Percentiles rank a stretch among this genome's conserved stretches.
Evolutionary conservation across 176 grass and related monocot species (phyloP).

Genomic region (Juncus effusus): DNA sequence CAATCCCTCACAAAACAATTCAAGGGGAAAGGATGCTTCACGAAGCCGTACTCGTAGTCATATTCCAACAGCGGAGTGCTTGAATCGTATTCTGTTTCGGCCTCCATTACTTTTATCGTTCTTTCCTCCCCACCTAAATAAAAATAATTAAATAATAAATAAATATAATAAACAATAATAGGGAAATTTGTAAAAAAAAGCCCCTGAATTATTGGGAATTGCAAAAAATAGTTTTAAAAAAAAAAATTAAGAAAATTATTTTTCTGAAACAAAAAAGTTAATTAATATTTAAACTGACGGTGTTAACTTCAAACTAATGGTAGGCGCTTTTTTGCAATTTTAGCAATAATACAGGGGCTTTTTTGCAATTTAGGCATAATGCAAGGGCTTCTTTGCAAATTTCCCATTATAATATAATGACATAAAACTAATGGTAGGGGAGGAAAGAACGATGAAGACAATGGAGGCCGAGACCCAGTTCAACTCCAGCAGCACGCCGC

Average conservation of each 20-base stretch:
- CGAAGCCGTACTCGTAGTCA: slow-evolving; percentile 83
- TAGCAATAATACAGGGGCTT: too few species aligned
- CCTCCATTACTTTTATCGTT: slow-evolving; percentile 94
- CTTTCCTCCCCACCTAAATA: slow-evolving; percentile 80
- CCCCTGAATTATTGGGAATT: too few species aligned
- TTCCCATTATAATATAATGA: too few species aligned
- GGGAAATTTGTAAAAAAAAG: too few species aligned
- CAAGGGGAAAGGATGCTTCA: slow-evolving; percentile 94
- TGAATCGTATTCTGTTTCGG: slow-evolving; percentile 42
- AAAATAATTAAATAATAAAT: slow-evolving; percentile 12
- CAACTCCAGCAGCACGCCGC: slow-evolving; percentile 47
- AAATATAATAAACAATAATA: not conserved
- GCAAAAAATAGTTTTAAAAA: too few species aligned
- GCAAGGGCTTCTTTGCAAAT: too few species aligned
- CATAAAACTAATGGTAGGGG: slow-evolving; percentile 48
- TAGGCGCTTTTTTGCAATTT: too few species aligned
- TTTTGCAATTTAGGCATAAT: too few species aligned
- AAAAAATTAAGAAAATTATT: too few species aligned
- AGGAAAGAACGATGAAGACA: slow-evolving; percentile 86
- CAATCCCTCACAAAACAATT: slow-evolving; percentile 89
- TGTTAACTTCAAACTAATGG: too few species aligned
- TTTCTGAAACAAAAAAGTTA: too few species aligned
- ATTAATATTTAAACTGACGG: too few species aligned
- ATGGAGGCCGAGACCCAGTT: slow-evolving; percentile 66
- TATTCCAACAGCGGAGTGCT: slow-evolving; percentile 74